Conservation (phyloP, 1,139 yeast species). For the Pichia kudriavzevii region DNA sequence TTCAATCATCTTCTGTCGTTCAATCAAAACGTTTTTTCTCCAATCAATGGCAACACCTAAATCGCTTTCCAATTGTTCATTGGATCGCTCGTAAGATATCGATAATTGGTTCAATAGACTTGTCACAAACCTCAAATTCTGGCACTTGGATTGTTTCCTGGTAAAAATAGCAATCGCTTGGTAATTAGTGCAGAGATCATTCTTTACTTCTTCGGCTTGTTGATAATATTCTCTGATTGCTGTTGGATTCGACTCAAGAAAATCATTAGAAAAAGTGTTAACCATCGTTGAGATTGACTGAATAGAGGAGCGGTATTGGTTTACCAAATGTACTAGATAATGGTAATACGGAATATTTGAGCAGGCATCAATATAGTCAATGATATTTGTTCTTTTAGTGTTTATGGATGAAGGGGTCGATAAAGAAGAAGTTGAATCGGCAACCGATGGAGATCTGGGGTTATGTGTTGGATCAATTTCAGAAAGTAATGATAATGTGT, state of each 20-base stretch:
- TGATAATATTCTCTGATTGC: slow-evolving; percentile 26
- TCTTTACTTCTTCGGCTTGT: slow-evolving; percentile 19
- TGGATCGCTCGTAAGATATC: slow-evolving; percentile 21
- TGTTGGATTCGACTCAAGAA: slow-evolving; percentile 25
- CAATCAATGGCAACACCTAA: slow-evolving; percentile 20
- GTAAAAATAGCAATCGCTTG: slow-evolving; percentile 27
- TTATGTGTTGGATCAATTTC: slow-evolving; percentile 5
- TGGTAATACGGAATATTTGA: slow-evolving; percentile 24
- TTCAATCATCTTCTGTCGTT: slow-evolving; percentile 21
- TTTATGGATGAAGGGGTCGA: slow-evolving; percentile 3
- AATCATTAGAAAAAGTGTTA: slow-evolving; percentile 22
- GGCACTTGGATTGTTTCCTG: slow-evolving; percentile 25
- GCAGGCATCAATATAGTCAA: slow-evolving; percentile 24
- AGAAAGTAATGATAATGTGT: slow-evolving; percentile 7
- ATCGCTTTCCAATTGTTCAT: slow-evolving; percentile 17
- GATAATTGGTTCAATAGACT: slow-evolving; percentile 23
- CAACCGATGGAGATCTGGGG: too few relatives aligned
- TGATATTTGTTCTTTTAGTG: slow-evolving; percentile 11
- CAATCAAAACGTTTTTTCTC: slow-evolving; percentile 18
- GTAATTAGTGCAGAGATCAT: slow-evolving; percentile 24
- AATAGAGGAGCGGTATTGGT: slow-evolving; percentile 23
- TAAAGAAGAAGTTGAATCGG: slow-evolving; percentile 1
- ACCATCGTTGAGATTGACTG: slow-evolving; percentile 23
- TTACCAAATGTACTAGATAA: slow-evolving; percentile 24
- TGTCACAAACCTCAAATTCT: slow-evolving; percentile 22